Conservation (phyloP, 768 basidiomycete genomes). For the Sporobolomyces roseus region DNA sequence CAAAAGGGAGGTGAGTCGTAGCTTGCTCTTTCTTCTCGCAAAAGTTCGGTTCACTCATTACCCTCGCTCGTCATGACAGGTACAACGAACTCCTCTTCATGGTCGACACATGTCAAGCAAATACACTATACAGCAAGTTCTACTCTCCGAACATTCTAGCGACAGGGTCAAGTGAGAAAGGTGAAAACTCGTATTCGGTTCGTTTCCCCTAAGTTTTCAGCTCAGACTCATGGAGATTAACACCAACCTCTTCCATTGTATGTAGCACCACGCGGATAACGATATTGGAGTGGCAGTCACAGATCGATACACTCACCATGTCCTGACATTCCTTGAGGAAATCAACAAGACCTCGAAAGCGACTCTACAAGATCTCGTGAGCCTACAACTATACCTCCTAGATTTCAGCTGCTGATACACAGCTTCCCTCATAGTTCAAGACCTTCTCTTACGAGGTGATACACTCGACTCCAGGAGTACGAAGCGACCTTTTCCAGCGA, state of each 20-base stretch:
- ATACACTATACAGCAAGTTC: slow-evolving; percentile 86
- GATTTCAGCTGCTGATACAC: not conserved
- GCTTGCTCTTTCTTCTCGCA: slow-evolving; percentile 37
- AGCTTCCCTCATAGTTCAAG: slow-evolving; percentile 62
- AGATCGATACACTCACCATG: slow-evolving; percentile 87
- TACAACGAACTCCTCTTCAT: slow-evolving; percentile 98
- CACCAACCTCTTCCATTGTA: not conserved
- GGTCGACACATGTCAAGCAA: slow-evolving; percentile 97
- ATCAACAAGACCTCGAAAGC: slow-evolving; percentile 83
- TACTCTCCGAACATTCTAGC: slow-evolving; percentile 91
- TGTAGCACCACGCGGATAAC: slow-evolving; percentile 81
- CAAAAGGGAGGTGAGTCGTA: slow-evolving; percentile 87
- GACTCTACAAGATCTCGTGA: slow-evolving; percentile 47
- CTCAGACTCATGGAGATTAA: not conserved
- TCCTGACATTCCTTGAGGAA: slow-evolving; percentile 83
- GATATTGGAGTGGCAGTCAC: slow-evolving; percentile 96
- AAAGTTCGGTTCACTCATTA: too few relatives aligned
- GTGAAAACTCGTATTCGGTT: slow-evolving; percentile 90
- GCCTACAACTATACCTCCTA: slow-evolving; percentile 1
- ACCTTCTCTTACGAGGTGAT: slow-evolving; percentile 70
- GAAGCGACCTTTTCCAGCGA: slow-evolving; percentile 71
- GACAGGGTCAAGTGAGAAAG: slow-evolving; percentile 76
- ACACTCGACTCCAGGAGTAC: slow-evolving; percentile 81
- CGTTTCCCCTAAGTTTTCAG: slow-evolving; percentile 43
- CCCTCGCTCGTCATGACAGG: slow-evolving; percentile 47